A percentile compares a stretch with the other conserved stretches of the same genome.
These are phyloP conservation scores for Capsaspora owczarzaki DNA, from an alignment of 78 protist genomes.

Conservation along the genomic window DNA sequence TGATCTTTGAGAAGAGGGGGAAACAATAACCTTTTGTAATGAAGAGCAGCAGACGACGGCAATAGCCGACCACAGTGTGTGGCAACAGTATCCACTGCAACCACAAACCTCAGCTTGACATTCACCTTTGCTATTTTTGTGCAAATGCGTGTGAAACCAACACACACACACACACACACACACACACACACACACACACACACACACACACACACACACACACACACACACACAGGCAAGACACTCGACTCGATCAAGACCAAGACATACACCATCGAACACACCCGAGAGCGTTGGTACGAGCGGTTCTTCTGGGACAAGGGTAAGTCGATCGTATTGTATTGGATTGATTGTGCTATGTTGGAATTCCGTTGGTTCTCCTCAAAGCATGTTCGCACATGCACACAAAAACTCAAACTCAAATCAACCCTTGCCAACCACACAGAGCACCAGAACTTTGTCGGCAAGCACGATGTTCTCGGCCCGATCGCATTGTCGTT, in stretches of 20 bases:
- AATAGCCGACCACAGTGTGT: not conserved
- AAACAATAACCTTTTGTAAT: not conserved
- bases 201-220: too few species aligned
- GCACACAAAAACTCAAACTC: too few species aligned
- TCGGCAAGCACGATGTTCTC: not conserved
- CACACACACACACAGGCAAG: not conserved
- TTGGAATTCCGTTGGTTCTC: too few species aligned
- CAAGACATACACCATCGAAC: not conserved
- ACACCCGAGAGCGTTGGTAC: not conserved
- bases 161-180: too few species aligned
- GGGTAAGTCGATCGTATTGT: too few species aligned
- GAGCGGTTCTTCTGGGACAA: not conserved
- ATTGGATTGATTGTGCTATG: too few species aligned
- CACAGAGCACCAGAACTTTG: not conserved
- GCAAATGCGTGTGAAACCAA: not conserved
- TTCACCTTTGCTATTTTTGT: not conserved
- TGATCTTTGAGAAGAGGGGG: not conserved
- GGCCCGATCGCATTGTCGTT: not conserved
- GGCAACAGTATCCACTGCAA: not conserved
- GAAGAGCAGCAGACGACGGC: not conserved
- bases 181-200: too few species aligned
- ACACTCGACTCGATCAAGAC: not conserved
- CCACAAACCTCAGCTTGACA: not conserved
- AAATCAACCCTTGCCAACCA: too few species aligned
- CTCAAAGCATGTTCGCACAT: too few species aligned